Evolutionary conservation across 1,284 basidiomycete species (phyloP).

Genomic region (Pterulicium gracile): DNA sequence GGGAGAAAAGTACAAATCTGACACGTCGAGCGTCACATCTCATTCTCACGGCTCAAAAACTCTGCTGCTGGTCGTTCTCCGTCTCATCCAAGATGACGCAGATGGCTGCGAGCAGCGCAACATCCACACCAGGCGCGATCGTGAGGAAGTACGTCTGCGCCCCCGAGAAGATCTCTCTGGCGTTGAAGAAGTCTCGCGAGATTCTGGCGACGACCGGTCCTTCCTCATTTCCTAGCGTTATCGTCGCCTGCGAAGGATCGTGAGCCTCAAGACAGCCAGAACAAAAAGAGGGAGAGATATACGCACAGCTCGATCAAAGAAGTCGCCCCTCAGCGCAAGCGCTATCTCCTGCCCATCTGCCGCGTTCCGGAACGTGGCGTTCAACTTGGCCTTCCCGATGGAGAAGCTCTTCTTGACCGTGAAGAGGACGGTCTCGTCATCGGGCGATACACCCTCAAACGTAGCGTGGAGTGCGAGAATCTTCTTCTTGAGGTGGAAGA

Average conservation of each 20-base stretch:
- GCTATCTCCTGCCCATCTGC: constrained; percentile 6
- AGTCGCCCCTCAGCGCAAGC: constrained; percentile 9
- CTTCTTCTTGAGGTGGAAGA: constrained; percentile 9
- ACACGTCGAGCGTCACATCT: background rate
- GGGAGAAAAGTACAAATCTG: background rate
- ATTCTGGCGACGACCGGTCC: constrained; percentile 7
- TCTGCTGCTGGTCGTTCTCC: constrained; percentile 9
- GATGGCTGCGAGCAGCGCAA: constrained; percentile 7
- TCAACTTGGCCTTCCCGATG: constrained; percentile 8
- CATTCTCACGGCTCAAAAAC: background rate
- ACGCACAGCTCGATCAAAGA: constrained; percentile 9
- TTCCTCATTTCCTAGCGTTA: constrained; percentile 6
- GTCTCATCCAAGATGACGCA: constrained; percentile 11
- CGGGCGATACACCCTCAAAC: constrained; percentile 7
- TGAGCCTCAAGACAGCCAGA: background rate
- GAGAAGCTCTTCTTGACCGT: constrained; percentile 9
- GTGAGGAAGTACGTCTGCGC: constrained; percentile 9
- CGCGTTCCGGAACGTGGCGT: constrained; percentile 6
- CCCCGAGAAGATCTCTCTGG: constrained; percentile 7
- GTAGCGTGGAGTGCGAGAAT: constrained; percentile 9
- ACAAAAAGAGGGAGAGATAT: background rate
- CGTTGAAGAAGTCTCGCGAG: constrained; percentile 9
- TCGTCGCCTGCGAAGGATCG: constrained; percentile 4
- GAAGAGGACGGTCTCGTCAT: constrained; percentile 8
- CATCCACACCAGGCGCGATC: constrained; percentile 8